Conservation (phyloP, 2,329 filamentous ascomycete genomes). For the Aureobasidium namibiae region DNA sequence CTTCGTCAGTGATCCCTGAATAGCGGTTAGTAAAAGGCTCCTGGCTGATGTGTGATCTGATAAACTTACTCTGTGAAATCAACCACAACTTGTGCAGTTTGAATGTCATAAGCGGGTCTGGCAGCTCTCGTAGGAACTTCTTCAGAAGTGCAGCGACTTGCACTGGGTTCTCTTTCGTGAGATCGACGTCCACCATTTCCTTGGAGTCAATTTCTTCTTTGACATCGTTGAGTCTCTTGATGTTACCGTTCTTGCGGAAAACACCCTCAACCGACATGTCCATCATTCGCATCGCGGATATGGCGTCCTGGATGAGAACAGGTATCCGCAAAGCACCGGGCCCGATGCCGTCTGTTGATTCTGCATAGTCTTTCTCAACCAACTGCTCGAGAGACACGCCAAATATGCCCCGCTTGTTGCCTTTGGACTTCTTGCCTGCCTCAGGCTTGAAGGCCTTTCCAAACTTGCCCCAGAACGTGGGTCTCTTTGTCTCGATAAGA, state of each 20-base stretch:
- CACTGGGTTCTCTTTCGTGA: constrained; percentile 82
- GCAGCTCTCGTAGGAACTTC: constrained; percentile 88
- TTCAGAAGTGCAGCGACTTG: constrained; percentile 91
- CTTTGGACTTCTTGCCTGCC: constrained; percentile 61
- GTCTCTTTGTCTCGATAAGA: constrained; percentile 86
- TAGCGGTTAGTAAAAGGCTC: constrained; percentile 17
- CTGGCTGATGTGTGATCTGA: neutral
- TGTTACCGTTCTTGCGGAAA: constrained; percentile 98
- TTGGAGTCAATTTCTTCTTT: constrained; percentile 79
- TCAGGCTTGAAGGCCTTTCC: constrained; percentile 68
- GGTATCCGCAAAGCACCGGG: constrained; percentile 85
- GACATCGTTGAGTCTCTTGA: constrained; percentile 82
- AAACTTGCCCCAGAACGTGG: constrained; percentile 97
- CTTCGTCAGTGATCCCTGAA: constrained; percentile 66
- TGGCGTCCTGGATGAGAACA: constrained; percentile 87
- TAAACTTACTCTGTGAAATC: constrained; percentile 63
- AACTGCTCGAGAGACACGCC: constrained; percentile 81
- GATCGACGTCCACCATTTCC: constrained; percentile 75
- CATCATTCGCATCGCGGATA: constrained; percentile 95
- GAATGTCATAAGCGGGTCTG: constrained; percentile 88
- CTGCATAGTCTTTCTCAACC: constrained; percentile 86
- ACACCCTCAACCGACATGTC: constrained; percentile 98
- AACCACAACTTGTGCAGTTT: constrained; percentile 91
- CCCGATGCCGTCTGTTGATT: constrained; percentile 95
- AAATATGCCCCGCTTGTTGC: constrained; percentile 88